Base-by-base conservation (phyloP, 345 rosid species). In the Salix caprea region DNA sequence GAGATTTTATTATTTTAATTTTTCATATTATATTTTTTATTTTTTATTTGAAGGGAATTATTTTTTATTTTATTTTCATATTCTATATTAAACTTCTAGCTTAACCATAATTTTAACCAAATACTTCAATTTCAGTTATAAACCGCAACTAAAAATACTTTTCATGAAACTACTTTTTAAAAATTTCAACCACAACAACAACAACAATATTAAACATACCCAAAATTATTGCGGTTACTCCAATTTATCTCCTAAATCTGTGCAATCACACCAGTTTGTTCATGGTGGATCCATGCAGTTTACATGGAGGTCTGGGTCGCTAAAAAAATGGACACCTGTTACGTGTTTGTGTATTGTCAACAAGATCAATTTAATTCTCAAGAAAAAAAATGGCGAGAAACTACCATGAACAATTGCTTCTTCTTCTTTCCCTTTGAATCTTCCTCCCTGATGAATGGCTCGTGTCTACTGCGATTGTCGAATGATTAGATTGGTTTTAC, bases 101-200 rank as follows among this genome's bases (percentile, higher is more conserved):
- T 32, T 5, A 4, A 32, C 34, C 5, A 32, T 32, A 32, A 32
- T 32, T 3, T 32, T 32, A 3, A 32, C 5, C 0, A 32, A 0
- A 4, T 0, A 32, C 4, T 32, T 32, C 34, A 32, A 32, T 32
- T 32, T 32, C 5, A 32, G 0, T 3, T 32, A 4, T 32, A 32
- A 32, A 32, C 4, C 4, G 5, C 34, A 32, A 0, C 0, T 32
- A 32, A 32, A 32, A 32, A 0, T 32, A 32, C 0, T 4, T 32
- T 32, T 32, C 0, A 32, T 32, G 0, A 4, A 32, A 32, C 0
- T 0, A 0, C 4, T 3, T 32, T 32, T 32, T 32, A 30, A 3
- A 30, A 3, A 30, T 30, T 4, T 0, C 0, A 30, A 30, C 32
- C 32, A 30, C 32, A 2, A 30, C 32, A 30, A 30, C 4, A 30